phyloP scores from a whole-genome alignment of 2,329 filamentous ascomycete species.

The Xylariaceae sp. region DNA sequence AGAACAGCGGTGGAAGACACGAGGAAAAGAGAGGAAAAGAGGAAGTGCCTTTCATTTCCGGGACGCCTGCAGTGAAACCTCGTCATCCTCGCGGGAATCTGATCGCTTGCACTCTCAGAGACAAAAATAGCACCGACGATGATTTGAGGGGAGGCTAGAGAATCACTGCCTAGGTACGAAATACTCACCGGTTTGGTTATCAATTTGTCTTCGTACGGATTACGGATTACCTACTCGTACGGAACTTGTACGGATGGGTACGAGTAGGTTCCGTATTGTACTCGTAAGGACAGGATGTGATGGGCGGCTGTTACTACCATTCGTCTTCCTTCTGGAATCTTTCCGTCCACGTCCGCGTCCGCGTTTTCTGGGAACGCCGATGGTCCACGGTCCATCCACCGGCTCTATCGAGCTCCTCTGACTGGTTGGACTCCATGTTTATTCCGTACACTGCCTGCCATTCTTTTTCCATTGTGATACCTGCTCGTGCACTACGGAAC shows the following conservation, averaged over 20 bases:
- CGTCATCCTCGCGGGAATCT: not conserved
- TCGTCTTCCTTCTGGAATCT: constrained; percentile 22
- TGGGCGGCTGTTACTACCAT: constrained; percentile 6
- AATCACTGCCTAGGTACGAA: not conserved
- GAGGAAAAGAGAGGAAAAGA: not conserved
- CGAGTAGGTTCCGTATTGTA: no score
- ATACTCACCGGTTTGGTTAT: no score
- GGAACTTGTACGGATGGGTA: no score
- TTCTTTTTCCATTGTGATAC: no score
- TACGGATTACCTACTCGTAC: no score
- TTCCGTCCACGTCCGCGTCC: constrained; percentile 12
- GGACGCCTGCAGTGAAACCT: constrained; percentile 7
- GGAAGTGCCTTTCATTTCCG: constrained; percentile 2
- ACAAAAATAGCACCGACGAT: not conserved
- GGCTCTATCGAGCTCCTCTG: constrained; percentile 23
- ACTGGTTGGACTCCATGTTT: constrained; percentile 1
- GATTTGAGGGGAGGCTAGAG: constrained; percentile 12
- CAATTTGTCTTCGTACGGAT: no score
- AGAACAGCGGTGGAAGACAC: not conserved
- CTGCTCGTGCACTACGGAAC: no score
- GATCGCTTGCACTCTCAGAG: no score
- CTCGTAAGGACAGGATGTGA: no score
- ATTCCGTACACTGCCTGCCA: no score
- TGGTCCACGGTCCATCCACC: constrained; percentile 13
- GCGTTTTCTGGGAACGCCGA: constrained; percentile 1